These are phyloP conservation scores for Actinomortierella wolfii DNA, from an alignment of 371 early-diverging fungal species.

Conservation along the genomic window DNA sequence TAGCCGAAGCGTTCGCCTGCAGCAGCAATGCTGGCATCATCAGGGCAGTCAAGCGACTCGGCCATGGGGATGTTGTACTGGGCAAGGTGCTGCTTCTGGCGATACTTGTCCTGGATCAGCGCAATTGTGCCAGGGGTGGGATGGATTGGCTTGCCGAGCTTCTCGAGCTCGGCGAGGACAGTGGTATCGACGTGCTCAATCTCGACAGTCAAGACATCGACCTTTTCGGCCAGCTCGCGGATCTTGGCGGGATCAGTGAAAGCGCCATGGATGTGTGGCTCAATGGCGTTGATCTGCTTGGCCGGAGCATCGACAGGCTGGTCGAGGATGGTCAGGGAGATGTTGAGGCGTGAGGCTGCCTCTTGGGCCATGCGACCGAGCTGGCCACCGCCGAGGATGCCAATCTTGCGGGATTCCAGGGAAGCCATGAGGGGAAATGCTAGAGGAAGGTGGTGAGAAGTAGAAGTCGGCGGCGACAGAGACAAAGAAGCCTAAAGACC, in stretches of 20 bases:
- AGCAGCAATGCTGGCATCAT: conserved; percentile 52
- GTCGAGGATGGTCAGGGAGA: conserved; percentile 86
- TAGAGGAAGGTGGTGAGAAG: not conserved
- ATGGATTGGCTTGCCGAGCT: conserved; percentile 54
- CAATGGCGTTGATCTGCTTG: conserved; percentile 78
- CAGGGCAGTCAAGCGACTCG: conserved; percentile 65
- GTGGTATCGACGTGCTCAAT: conserved; percentile 94
- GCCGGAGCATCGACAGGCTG: conserved; percentile 77
- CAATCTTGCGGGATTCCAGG: conserved; percentile 65
- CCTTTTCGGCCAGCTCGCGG: conserved; percentile 69
- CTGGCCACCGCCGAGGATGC: conserved; percentile 89
- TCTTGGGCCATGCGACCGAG: conserved; percentile 97
- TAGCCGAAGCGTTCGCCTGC: conserved; percentile 78
- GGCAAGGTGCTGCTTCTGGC: conserved; percentile 81
- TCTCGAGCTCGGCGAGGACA: conserved; percentile 71
- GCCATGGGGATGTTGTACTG: conserved; percentile 73
- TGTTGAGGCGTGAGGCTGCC: conserved; percentile 89
- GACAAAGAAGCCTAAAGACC: too few species aligned
- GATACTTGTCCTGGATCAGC: conserved; percentile 94
- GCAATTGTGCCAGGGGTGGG: conserved; percentile 84
- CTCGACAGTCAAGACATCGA: conserved; percentile 91
- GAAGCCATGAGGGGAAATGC: not conserved
- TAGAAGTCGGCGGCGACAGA: not conserved
- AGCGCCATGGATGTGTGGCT: conserved; percentile 74
- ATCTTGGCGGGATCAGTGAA: conserved; percentile 83